Base-by-base conservation (phyloP, 2,329 filamentous ascomycete species). In the Emericellopsis cladophorae region DNA sequence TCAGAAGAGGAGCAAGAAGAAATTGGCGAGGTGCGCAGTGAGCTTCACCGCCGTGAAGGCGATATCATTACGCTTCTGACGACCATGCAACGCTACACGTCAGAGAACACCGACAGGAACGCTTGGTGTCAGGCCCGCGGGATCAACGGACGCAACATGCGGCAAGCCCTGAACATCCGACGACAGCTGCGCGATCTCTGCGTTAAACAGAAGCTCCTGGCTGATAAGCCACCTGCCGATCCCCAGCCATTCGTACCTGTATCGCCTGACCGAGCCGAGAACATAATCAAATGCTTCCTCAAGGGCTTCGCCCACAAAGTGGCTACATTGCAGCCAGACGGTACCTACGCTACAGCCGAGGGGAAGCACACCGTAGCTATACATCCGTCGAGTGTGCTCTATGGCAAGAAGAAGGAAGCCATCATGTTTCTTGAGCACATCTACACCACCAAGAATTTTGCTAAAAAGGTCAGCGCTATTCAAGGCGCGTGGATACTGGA, bases 391-490 rank as follows among this genome's bases (percentile, higher is more conserved):
- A 81, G 77, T 47, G 72, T 77, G 0, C 49, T 81, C 37, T 74
- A 79, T 46, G 76, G 77, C 0, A 66, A 71, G 49, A 80, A 79
- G 57, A 70, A 67, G 51, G 76, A 80, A 56, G 76, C 76, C 4
- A 79, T 82, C 52, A 77, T 82, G 76, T 82, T 80, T 45, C 54
- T 81, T 9, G 77, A 82, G 47, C 73, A 81, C 47, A 75, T 81
- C 0, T 81, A 73, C 49, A 82, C 78, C 1, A 70, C 70, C 41
- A 79, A 78, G 58, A 81, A 74, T 49, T 81, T 81, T 44, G 77
- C 72, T 0, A 80, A 79, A 54, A 80, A 76, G 54, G 76, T 81
- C 44, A 79, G 74, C 55, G 68, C 67, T 1, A 68, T 81, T 14
- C 71, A 77, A 44, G 72, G 70, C 0, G 60, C 66, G 22, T 81